These are phyloP conservation scores for Cyclanthera cordifolia DNA, from an alignment of 306 rosid species.

Conservation along the genomic window DNA sequence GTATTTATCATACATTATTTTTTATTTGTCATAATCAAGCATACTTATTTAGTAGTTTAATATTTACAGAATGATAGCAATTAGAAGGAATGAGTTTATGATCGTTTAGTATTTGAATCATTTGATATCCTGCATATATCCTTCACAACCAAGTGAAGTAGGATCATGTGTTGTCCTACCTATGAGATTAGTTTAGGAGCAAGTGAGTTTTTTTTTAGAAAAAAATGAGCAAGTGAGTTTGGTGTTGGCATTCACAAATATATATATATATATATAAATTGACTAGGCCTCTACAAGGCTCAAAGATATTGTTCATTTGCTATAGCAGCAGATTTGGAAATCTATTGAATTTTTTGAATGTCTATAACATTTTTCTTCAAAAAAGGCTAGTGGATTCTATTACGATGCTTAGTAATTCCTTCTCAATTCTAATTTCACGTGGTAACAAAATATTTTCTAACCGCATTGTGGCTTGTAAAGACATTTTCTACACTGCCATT, in stretches of 20 bases:
- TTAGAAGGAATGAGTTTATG: background rate
- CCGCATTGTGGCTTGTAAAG: background rate
- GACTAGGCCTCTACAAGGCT: too few species aligned
- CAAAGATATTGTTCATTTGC: too few species aligned
- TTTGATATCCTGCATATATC: too few species aligned
- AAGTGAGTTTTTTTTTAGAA: too few species aligned
- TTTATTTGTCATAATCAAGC: background rate
- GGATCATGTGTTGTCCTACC: too few species aligned
- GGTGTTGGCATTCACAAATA: too few species aligned
- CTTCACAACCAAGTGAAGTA: too few species aligned
- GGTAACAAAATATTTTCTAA: background rate
- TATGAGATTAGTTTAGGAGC: too few species aligned
- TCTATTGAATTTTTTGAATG: background rate
- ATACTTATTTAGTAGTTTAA: slow-evolving; percentile 1
- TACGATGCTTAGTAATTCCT: background rate
- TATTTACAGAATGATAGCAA: slow-evolving; percentile 14
- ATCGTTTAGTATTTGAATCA: too few species aligned
- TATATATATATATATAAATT: too few species aligned
- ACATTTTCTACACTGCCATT: background rate
- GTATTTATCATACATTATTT: background rate
- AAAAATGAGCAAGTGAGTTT: too few species aligned
- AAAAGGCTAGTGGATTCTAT: background rate
- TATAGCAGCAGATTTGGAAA: background rate
- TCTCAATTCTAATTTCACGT: background rate
- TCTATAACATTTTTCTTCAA: background rate